A percentile compares a stretch with the other conserved stretches of the same genome.
phyloP scores from a whole-genome alignment of 306 rosid genomes.

The Malus sylvestris region DNA sequence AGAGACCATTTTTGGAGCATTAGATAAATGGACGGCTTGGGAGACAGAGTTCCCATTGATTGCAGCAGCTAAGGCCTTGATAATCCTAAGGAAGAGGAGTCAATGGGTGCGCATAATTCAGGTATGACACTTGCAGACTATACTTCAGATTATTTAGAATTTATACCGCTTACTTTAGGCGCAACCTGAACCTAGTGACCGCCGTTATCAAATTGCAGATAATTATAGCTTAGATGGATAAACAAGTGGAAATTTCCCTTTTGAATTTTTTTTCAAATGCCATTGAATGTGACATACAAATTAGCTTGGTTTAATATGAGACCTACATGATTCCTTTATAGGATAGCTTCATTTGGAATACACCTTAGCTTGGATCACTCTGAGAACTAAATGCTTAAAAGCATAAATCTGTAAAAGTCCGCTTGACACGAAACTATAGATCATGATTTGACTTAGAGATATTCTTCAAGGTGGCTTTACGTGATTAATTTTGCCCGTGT shows the following conservation, averaged over 20 bases:
- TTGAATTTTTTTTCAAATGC: neutral
- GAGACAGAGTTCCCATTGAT: slow-evolving; percentile 89
- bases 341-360: neutral
- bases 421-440: neutral
- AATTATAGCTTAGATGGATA: neutral
- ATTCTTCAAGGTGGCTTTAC: neutral
- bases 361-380: neutral
- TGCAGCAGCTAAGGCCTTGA: slow-evolving; percentile 79
- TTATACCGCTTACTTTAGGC: neutral
- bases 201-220: neutral
- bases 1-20: slow-evolving; percentile 80
- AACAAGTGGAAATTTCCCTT: neutral
- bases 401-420: neutral
- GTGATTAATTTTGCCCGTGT: neutral
- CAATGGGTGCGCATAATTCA: slow-evolving; percentile 81
- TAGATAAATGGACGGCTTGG: slow-evolving; percentile 94
- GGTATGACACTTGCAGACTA: slow-evolving; percentile 26
- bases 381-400: neutral
- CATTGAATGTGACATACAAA: neutral
- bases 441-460: neutral
- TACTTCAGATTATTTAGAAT: neutral
- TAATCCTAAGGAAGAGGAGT: slow-evolving; percentile 48
- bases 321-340: neutral
- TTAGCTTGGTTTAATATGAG: neutral
- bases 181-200: neutral